Base-by-base conservation (phyloP, 306 rosid genomes). In the Malus fusca region DNA sequence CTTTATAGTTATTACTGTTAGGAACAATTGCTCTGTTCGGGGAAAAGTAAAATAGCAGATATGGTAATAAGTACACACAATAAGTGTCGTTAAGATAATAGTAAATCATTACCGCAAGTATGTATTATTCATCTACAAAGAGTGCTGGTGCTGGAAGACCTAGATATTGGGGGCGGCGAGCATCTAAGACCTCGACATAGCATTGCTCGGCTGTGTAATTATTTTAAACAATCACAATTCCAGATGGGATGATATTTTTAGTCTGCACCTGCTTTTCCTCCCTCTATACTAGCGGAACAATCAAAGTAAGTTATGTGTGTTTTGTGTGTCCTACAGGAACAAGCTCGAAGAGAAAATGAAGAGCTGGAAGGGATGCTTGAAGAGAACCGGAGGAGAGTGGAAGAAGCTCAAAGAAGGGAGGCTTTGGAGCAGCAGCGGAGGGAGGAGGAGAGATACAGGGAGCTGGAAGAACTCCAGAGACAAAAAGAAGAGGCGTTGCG, bases 391-490 rank as follows among this genome's bases (percentile, higher is more conserved):
- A 85, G 99, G 88, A 89, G 92, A 79, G 90, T 92, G 62, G 99
- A 92, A 85, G 98, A 92, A 80, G 66, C 97, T 75, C 97, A 92
- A 79, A 87, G 97, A 81, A 92, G 84, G 78, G 99, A 96, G 80
- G 98, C 97, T 70, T 78, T 92, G 78, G 99, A 90, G 84, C 91
- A 42, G 84, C 99, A 90, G 68, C 79, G 91, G 74, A 90, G 90
- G 83, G 99, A 96, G 78, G 99, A 96, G 85, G 99, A 96, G 67
- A 91, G 98, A 53, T 92, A 90, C 60, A 86, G 88, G 82, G 98
- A 96, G 84, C 91, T 96, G n/a, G 99, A 92, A 84, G 99, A 96
- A 90, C 83, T 92, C 14, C 99, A 96, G 77, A 92, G 99, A 82
- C 97, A 96, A 81, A 90, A 90, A 65, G 99, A 95, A 87, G 99